Percentiles rank a stretch among this genome's conserved stretches.
phyloP scores from a whole-genome alignment of 306 rosid species.

The Prunus armeniaca region DNA sequence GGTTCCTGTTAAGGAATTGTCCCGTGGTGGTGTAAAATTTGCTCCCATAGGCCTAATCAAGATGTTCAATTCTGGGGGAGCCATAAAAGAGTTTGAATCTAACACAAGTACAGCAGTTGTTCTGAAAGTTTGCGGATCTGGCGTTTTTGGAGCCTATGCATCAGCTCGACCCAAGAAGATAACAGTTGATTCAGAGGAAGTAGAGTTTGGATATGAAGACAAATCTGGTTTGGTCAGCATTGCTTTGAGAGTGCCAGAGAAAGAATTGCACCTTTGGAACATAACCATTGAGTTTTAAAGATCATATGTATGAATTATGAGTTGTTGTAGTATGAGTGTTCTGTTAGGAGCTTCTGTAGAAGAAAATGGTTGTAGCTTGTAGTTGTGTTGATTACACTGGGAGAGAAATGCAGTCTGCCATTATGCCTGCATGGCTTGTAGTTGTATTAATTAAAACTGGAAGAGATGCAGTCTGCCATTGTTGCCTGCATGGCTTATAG shows the following conservation, averaged over 20 bases:
- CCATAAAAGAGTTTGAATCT: constrained; percentile 49
- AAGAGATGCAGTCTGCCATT: too few relatives aligned
- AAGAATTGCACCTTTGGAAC: constrained; percentile 67
- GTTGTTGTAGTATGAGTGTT: neutral
- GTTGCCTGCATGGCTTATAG: too few relatives aligned
- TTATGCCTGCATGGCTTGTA: neutral
- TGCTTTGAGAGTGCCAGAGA: constrained; percentile 48
- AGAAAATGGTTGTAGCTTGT: neutral
- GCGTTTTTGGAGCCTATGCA: constrained; percentile 69
- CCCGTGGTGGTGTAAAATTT: constrained; percentile 35
- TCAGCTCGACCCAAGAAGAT: constrained; percentile 53
- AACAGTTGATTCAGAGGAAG: constrained; percentile 47
- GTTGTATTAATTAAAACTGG: neutral
- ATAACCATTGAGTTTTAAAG: constrained; percentile 32
- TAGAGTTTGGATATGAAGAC: constrained; percentile 52
- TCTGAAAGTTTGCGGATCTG: constrained; percentile 59
- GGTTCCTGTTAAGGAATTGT: constrained; percentile 53
- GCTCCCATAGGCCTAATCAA: constrained; percentile 74
- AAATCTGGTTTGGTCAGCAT: constrained; percentile 52
- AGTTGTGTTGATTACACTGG: neutral
- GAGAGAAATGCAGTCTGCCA: constrained; percentile 1
- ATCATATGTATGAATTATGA: neutral
- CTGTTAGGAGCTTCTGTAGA: neutral
- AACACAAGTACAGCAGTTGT: constrained; percentile 27
- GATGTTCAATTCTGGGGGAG: constrained; percentile 97